Evolutionary conservation across 1,284 basidiomycete species (phyloP).

Genomic region (Malassezia yamatoensis): DNA sequence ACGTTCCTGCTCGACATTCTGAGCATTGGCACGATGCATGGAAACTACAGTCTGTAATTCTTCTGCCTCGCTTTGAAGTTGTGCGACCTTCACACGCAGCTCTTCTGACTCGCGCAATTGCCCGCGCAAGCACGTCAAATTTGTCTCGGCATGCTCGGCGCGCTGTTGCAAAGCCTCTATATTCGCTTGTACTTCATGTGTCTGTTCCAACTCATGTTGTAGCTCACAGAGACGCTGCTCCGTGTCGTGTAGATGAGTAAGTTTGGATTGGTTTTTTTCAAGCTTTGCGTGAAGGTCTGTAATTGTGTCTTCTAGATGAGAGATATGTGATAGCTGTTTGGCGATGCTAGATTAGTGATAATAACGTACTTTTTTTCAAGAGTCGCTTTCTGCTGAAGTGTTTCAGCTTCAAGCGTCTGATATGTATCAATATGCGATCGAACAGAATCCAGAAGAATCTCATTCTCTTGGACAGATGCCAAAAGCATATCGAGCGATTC

Average conservation of each 20-base stretch:
- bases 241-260: not conserved
- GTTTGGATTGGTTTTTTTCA: not conserved
- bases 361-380: not conserved
- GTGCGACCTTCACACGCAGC: conserved; percentile 1
- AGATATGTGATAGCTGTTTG: too few relatives aligned
- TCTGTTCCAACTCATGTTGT: conserved; percentile 14
- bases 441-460: not conserved
- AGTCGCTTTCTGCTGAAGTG: not conserved
- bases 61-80: conserved; percentile 6
- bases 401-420: not conserved
- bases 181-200: conserved; percentile 8
- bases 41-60: conserved; percentile 15
- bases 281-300: too few relatives aligned
- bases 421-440: not conserved
- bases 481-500: not conserved
- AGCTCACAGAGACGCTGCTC: conserved; percentile 13
- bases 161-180: conserved; percentile 6
- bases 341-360: not conserved
- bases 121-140: conserved; percentile 3
- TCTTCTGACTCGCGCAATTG: conserved; percentile 6
- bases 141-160: not conserved
- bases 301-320: too few relatives aligned
- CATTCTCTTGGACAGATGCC: not conserved
- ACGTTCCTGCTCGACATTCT: conserved; percentile 8
- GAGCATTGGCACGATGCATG: conserved; percentile 12